phyloP scores from a whole-genome alignment of 2,329 filamentous ascomycete species.

The Cordyceps cicadae region DNA sequence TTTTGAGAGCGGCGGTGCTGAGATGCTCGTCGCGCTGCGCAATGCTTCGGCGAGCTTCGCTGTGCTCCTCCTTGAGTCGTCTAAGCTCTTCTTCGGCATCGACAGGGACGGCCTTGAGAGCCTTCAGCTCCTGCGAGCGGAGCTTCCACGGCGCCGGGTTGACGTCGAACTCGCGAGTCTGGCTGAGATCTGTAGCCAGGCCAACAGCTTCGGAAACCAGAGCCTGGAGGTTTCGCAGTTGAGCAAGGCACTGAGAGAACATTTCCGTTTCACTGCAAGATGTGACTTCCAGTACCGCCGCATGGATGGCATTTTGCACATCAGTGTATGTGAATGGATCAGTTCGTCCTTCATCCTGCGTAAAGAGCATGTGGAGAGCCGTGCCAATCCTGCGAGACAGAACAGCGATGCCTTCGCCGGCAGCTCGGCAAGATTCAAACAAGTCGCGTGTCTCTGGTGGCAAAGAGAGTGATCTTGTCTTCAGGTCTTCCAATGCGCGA shows the following conservation, averaged over 20 bases:
- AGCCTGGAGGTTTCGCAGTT: constrained; percentile 55
- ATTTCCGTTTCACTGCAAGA: constrained; percentile 56
- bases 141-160: constrained; percentile 72
- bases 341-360: constrained; percentile 59
- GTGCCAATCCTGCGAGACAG: constrained; percentile 60
- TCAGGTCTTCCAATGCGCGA: constrained; percentile 68
- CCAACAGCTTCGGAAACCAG: constrained; percentile 63
- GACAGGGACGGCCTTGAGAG: constrained; percentile 69
- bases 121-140: constrained; percentile 71
- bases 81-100: constrained; percentile 81
- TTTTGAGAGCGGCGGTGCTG: constrained; percentile 82
- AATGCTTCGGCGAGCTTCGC: constrained; percentile 64
- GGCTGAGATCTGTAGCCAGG: constrained; percentile 60
- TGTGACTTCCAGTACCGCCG: constrained; percentile 40
- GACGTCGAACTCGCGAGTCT: constrained; percentile 72
- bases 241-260: constrained; percentile 59
- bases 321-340: constrained; percentile 61
- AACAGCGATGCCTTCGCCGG: constrained; percentile 55
- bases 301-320: constrained; percentile 54
- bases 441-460: constrained; percentile 56
- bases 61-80: constrained; percentile 69
- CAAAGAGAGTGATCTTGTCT: constrained; percentile 65
- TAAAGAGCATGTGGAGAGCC: constrained; percentile 56
- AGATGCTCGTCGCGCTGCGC: constrained; percentile 71
- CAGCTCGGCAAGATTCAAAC: constrained; percentile 62